A percentile compares a stretch with the other conserved stretches of the same genome.
These are phyloP conservation scores for Peronospora farinosa DNA, from an alignment of 352 stramenopile genomes.

Conservation along the genomic window DNA sequence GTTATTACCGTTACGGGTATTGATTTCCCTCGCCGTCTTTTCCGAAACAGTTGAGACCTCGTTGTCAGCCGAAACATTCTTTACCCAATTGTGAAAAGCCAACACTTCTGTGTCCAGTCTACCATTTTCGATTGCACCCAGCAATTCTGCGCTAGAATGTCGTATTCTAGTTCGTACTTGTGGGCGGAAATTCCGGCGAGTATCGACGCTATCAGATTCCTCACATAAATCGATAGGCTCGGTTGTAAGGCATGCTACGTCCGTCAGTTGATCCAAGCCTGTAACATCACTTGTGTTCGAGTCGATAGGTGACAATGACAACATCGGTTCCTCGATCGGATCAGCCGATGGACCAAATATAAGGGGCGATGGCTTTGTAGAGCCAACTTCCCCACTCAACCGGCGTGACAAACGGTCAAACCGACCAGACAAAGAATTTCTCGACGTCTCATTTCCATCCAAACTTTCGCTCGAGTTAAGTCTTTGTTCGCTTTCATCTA, in stretches of 20 bases:
- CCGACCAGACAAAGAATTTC: conserved; percentile 13
- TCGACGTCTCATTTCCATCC: conserved; percentile 19
- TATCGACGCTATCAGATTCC: conserved; percentile 22
- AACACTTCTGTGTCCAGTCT: conserved; percentile 36
- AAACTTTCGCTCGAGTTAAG: conserved; percentile 17
- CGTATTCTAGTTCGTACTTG: conserved; percentile 21
- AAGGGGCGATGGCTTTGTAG: conserved; percentile 31
- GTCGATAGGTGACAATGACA: conserved; percentile 27
- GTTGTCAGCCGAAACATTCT: conserved; percentile 13
- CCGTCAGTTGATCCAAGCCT: conserved; percentile 9
- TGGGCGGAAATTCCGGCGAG: conserved; percentile 12
- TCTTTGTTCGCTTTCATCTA: conserved; percentile 12
- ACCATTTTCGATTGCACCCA: conserved; percentile 55
- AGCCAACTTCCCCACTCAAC: conserved; percentile 11
- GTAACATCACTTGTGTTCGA: conserved; percentile 25
- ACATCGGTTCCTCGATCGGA: conserved; percentile 14
- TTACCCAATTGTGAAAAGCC: conserved; percentile 18
- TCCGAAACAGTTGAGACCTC: conserved; percentile 17
- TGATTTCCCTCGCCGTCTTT: conserved; percentile 22
- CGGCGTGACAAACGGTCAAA: conserved; percentile 24
- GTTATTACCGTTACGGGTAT: conserved; percentile 25
- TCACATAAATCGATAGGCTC: conserved; percentile 27
- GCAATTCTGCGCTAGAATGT: conserved; percentile 58
- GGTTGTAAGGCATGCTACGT: conserved; percentile 7
- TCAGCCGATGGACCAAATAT: conserved; percentile 30